These are phyloP conservation scores for Streptanthus diversifolius DNA, from an alignment of 345 rosid genomes.

Conservation along the genomic window DNA sequence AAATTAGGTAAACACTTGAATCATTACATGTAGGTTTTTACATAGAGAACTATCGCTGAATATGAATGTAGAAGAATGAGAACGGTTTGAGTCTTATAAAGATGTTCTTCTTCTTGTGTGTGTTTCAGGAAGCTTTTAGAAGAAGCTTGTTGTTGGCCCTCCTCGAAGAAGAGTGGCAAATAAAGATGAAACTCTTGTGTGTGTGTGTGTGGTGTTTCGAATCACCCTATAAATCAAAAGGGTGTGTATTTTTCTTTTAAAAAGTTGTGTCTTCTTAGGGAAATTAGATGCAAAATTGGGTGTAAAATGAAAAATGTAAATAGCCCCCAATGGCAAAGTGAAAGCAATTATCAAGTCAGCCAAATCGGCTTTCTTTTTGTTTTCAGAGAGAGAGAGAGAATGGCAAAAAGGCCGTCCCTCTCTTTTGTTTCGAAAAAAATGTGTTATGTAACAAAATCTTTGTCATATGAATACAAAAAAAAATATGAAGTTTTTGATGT, in stretches of 20 bases:
- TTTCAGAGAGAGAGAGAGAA: conserved; percentile 8
- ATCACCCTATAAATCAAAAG: neutral
- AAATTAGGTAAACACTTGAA: conserved; percentile 15
- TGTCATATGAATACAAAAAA: neutral
- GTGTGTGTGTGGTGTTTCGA: neutral
- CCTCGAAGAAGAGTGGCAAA: conserved; percentile 35
- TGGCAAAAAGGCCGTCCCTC: conserved; percentile 15
- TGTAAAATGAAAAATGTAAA: conserved; percentile 8
- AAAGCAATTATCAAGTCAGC: conserved; percentile 15
- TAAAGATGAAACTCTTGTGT: conserved; percentile 5
- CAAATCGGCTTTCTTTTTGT: conserved; percentile 14
- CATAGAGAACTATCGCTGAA: neutral
- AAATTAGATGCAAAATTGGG: neutral
- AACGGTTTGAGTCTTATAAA: neutral
- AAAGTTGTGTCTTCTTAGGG: neutral
- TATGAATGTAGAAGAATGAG: neutral
- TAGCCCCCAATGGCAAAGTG: conserved; percentile 11
- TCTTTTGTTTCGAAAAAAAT: conserved; percentile 16
- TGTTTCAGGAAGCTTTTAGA: conserved; percentile 6
- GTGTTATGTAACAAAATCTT: conserved; percentile 1
- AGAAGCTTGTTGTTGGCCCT: conserved; percentile 14
- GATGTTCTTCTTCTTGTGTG: neutral
- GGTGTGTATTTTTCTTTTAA: neutral
- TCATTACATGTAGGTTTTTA: neutral
- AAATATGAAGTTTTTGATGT: too few relatives aligned